Evolutionary conservation across 352 stramenopile species (phyloP), one percentile per base, ranked within the genome.

Genomic region (Bremia lactucae): DNA sequence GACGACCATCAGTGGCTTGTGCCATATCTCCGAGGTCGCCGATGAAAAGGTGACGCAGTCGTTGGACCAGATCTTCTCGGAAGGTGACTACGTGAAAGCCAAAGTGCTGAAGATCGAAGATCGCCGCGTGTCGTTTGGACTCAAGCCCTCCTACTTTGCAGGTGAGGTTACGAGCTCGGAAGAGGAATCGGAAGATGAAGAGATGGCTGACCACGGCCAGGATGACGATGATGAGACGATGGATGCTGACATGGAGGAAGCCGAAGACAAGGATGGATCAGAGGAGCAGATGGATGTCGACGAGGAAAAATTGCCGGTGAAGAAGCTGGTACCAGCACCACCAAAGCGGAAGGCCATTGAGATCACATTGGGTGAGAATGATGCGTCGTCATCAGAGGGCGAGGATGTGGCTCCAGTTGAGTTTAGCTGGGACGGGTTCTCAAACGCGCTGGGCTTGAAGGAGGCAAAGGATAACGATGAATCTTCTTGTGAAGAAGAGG

Each of bases 81-180:
- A 91, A 36, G 93, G 93, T 31, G 95, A 98, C 68, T 94, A 96
- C 48, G 91, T 97, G 16, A 97, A 97, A 74, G 80, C 95, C n/a
- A 89, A 97, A 47, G 84, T 98, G 24, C 56, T 98, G 15, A 97
- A 96, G 66, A 84, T 96, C 33, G 87, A 97, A 38, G 62, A 84
- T 28, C 78, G 84, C 24, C 81, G 85, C 26, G 68, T 98, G 21
- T 95, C 84, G 20, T 96, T 98, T 22, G 94, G 93, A 29, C 76
- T 98, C 25, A 98, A 98, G 68, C 87, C 90, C 4, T 97, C 93
- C 56, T 96, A 97, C 61, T 98, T 98, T 57, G 83, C 87, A 13
- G 81, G 83, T 41, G 91, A 97, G 23, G 81, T 83, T 20, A 91
- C 94, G 55, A 95, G 74, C 48, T 84, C 74, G 2, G 77, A 87